Base-by-base conservation (phyloP, 73 alveolate genomes). In the Symbiodinium pilosum region DNA sequence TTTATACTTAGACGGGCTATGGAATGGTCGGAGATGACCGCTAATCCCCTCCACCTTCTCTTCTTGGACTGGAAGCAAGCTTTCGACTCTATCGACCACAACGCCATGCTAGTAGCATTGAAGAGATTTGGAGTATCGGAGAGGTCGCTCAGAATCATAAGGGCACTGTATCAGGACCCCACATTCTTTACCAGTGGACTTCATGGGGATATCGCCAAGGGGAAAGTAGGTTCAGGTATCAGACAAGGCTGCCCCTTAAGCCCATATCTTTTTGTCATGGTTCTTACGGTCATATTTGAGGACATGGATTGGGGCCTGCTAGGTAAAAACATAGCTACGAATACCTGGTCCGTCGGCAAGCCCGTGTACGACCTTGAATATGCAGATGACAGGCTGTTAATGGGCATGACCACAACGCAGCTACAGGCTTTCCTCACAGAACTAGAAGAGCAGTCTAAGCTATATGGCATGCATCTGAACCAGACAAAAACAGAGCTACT, bases 1-100 rank as follows among this genome's bases (percentile, higher is more conserved):
- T 69, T 69, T 32, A 69, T 69, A 5, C 24, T 69, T 2, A 4
- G 84, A 6, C 4, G 84, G 6, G 42, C 84, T 12, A 69, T 69
- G 84, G 84, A 69, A 69, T 69, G 42, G 43, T 5, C 84, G 11
- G 24, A 69, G 2, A 69, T 69, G 84, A 69, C 43, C 43, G 16
- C 6, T 6, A 20, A n/a, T 2, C 84, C 41, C 6, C 43, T 69
- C 12, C 41, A 69, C 24, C 43, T 69, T 2, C 43, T 69, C 14
- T 69, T 69, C 20, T 69, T 69, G 84, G 84, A 69, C n/a, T 69
- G 84, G 84, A 69, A 69, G 43, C 77, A 59, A 16, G 77, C 77
- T 4, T 59, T 59, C 34, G 77, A 26, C n/a, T 59, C 77, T 14
- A 26, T 69, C 43, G 84, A 69, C 84, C 84, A 69, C 42, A 69